phyloP scores from a whole-genome alignment of 1,139 yeast genomes.

The Kazachstania sp. region DNA sequence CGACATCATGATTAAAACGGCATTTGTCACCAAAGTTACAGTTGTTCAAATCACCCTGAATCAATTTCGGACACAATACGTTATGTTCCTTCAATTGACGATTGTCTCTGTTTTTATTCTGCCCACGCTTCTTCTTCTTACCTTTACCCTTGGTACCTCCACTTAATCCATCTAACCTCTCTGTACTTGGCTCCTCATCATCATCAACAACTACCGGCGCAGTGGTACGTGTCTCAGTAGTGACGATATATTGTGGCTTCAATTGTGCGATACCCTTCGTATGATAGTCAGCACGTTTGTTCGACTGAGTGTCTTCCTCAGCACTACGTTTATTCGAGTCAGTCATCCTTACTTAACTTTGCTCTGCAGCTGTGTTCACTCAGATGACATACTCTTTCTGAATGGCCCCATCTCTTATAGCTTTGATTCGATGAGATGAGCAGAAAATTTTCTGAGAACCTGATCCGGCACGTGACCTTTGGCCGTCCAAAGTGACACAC shows the following conservation, averaged over 20 bases:
- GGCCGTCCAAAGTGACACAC: constrained; percentile 1
- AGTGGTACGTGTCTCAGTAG: neutral
- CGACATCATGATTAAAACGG: constrained; percentile 67
- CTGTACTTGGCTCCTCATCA: constrained; percentile 40
- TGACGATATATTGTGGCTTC: constrained; percentile 51
- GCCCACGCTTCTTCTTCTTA: constrained; percentile 57
- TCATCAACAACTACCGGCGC: constrained; percentile 20
- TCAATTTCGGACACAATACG: constrained; percentile 56
- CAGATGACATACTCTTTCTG: too few relatives aligned
- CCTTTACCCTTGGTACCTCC: constrained; percentile 31
- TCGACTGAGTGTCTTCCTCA: constrained; percentile 3
- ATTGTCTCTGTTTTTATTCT: constrained; percentile 79
- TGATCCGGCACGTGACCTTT: neutral
- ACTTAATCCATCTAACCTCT: constrained; percentile 26
- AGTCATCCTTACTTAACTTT: neutral
- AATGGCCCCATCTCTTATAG: too few relatives aligned
- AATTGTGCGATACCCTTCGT: constrained; percentile 57
- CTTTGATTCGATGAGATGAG: too few relatives aligned
- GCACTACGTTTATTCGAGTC: neutral
- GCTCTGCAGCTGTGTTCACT: too few relatives aligned
- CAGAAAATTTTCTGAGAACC: neutral
- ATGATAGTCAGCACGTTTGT: constrained; percentile 12
- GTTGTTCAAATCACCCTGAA: constrained; percentile 39
- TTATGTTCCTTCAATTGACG: constrained; percentile 59
- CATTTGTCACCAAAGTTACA: constrained; percentile 74